Conservation (phyloP, 176 grass and related monocot species). For the Thinopyrum elongatum region DNA sequence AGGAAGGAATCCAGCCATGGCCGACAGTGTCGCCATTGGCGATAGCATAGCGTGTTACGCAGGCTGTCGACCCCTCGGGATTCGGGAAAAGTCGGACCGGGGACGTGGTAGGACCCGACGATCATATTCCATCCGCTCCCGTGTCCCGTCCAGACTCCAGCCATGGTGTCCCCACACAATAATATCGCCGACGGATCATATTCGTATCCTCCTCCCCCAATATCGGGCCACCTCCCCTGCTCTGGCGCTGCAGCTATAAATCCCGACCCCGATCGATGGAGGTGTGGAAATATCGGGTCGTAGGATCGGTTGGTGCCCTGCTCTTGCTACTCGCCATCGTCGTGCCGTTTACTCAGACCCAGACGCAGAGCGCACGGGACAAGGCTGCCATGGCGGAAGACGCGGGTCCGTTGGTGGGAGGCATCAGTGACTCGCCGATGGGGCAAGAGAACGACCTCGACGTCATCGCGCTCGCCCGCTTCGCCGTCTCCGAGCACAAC, state of each 20-base stretch:
- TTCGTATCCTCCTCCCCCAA: background rate
- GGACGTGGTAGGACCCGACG: background rate
- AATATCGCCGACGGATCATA: background rate
- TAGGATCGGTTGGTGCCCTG: slow-evolving; percentile 6
- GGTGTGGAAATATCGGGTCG: slow-evolving; percentile 26
- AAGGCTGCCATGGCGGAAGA: slow-evolving; percentile 23
- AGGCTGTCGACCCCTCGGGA: background rate
- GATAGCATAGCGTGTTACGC: background rate
- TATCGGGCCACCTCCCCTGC: background rate
- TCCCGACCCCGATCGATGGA: background rate
- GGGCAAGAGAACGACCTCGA: slow-evolving; percentile 57
- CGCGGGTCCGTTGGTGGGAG: slow-evolving; percentile 20
- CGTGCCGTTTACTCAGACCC: background rate
- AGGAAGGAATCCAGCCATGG: background rate
- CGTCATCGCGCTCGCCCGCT: slow-evolving; percentile 62
- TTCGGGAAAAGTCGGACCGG: background rate
- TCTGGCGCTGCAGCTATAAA: slow-evolving; percentile 28
- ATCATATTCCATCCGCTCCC: background rate
- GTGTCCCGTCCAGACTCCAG: background rate
- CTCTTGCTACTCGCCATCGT: slow-evolving; percentile 21
- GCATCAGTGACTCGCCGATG: slow-evolving; percentile 33
- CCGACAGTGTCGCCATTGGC: background rate
- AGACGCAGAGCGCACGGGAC: background rate
- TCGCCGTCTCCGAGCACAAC: slow-evolving; percentile 84
- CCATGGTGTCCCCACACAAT: background rate